These are phyloP conservation scores for Russula dissimulans DNA, from an alignment of 768 basidiomycete genomes.

Conservation along the genomic window DNA sequence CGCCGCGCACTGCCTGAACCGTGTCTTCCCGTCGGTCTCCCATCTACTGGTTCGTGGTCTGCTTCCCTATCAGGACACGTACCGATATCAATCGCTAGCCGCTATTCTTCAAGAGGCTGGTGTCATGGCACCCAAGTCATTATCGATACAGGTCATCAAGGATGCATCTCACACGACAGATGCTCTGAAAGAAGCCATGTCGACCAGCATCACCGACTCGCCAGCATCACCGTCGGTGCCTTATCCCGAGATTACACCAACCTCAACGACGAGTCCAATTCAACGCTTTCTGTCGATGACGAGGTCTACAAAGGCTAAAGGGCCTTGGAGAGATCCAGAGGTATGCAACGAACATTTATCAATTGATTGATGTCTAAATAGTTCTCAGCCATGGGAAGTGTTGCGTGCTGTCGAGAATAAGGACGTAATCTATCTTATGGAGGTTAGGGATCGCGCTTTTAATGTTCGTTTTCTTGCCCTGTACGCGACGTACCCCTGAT, in stretches of 20 bases:
- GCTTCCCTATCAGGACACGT: not conserved
- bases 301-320: constrained; percentile 15
- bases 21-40: constrained; percentile 62
- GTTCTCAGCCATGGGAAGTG: constrained; percentile 48
- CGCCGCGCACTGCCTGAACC: constrained; percentile 39
- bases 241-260: not conserved
- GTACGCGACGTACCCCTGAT: not conserved
- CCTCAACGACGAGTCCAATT: constrained; percentile 5
- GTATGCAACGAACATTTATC: not conserved
- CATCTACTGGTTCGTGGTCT: constrained; percentile 44
- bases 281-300: constrained; percentile 19
- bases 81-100: constrained; percentile 33
- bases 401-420: constrained; percentile 79
- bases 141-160: constrained; percentile 42
- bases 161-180: constrained; percentile 25
- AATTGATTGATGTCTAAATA: not conserved
- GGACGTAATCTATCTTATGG: constrained; percentile 76
- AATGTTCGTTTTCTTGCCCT: constrained; percentile 41
- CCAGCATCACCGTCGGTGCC: constrained; percentile 17
- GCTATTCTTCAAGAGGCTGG: constrained; percentile 68
- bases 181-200: constrained; percentile 14
- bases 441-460: constrained; percentile 71
- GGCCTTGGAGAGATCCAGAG: constrained; percentile 18
- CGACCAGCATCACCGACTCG: constrained; percentile 30
- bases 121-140: constrained; percentile 43